Percentiles rank a stretch among this genome's conserved stretches.
These are phyloP conservation scores for Colletotrichum liaoningense DNA, from an alignment of 2,329 filamentous ascomycete genomes.

Conservation along the genomic window DNA sequence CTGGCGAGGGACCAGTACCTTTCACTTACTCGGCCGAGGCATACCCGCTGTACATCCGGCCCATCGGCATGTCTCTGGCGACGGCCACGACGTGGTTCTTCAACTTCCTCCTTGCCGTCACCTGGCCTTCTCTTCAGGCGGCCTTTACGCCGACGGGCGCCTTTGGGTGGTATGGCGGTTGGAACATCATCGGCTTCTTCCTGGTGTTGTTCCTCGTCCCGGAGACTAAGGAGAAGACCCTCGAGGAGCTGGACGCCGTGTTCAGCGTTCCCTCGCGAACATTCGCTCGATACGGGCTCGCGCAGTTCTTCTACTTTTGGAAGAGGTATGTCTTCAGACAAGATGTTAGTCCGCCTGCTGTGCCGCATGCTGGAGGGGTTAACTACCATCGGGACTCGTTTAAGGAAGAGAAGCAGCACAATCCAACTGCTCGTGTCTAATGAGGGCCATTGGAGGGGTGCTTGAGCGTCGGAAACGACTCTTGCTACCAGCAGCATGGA, in stretches of 20 bases:
- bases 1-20: conserved; percentile 72
- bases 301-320: conserved; percentile 41
- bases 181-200: conserved; percentile 60
- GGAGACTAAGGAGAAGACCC: conserved; percentile 56
- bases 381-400: conserved; percentile 6
- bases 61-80: conserved; percentile 70
- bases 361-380: background rate
- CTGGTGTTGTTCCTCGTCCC: conserved; percentile 55
- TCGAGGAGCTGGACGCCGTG: conserved; percentile 54
- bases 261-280: conserved; percentile 21
- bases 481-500: no score
- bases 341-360: conserved; percentile 32
- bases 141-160: conserved; percentile 59
- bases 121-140: conserved; percentile 58
- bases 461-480: no score
- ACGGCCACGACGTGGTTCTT: conserved; percentile 64
- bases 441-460: no score
- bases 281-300: conserved; percentile 36
- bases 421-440: conserved; percentile 8
- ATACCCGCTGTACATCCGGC: conserved; percentile 72
- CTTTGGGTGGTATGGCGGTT: conserved; percentile 61
- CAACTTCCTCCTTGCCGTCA: conserved; percentile 55
- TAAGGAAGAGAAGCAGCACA: background rate
- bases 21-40: conserved; percentile 77
- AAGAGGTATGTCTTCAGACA: conserved; percentile 38